A percentile compares a stretch with the other conserved stretches of the same genome.
These are phyloP conservation scores for Chaetomium cochliodes DNA, from an alignment of 495 filamentous ascomycete genomes.

Conservation along the genomic window DNA sequence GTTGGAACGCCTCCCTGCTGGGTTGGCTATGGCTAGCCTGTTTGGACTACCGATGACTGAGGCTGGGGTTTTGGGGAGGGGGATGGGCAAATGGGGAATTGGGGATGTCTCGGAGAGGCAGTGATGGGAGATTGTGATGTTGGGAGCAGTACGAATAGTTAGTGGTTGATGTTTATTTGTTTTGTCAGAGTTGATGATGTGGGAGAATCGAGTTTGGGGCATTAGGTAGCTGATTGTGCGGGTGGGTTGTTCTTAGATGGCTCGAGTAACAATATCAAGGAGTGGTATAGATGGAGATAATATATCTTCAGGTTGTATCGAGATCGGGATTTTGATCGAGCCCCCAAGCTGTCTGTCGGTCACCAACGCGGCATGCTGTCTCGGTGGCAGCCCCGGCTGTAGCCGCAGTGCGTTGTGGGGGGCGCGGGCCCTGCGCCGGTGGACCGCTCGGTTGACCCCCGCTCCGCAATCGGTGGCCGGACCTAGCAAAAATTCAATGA, in stretches of 20 bases:
- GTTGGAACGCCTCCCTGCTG: not conserved
- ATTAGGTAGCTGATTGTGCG: too few relatives aligned
- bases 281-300: not conserved
- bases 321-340: not conserved
- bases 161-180: too few relatives aligned
- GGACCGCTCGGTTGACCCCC: conserved; percentile 9
- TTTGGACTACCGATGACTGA: conserved; percentile 14
- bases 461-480: conserved; percentile 24
- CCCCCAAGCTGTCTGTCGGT: not conserved
- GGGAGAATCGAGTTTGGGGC: too few relatives aligned
- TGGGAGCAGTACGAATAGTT: too few relatives aligned
- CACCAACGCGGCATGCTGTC: conserved; percentile 1
- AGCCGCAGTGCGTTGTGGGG: conserved; percentile 11
- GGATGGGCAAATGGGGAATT: not conserved
- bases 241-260: too few relatives aligned
- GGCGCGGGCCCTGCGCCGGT: conserved; percentile 17
- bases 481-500: conserved; percentile 15
- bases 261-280: too few relatives aligned
- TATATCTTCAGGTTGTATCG: not conserved
- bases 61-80: not conserved
- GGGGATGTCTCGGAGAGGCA: not conserved
- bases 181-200: too few relatives aligned
- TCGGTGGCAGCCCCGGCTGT: conserved; percentile 7
- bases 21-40: conserved; percentile 11
- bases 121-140: not conserved